These are phyloP conservation scores for Eustoma russellianum DNA, from an alignment of 257 asterid genomes.

Conservation along the genomic window DNA sequence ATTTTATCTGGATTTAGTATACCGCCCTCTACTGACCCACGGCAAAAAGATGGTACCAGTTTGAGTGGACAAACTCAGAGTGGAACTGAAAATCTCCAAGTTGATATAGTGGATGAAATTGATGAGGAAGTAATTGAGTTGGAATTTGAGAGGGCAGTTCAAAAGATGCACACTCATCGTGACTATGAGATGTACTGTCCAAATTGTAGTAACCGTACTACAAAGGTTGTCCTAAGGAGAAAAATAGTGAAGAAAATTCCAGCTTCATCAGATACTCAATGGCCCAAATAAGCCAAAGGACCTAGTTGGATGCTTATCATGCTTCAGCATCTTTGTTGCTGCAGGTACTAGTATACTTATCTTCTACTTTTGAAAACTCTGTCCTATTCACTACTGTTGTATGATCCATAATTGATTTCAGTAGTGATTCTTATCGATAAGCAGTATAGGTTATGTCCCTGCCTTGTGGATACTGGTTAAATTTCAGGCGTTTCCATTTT, in stretches of 20 bases:
- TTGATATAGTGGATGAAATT: conserved; percentile 18
- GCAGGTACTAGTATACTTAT: conserved; percentile 19
- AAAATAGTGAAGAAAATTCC: conserved; percentile 5
- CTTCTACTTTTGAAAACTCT: neutral
- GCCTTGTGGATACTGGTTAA: too few species aligned
- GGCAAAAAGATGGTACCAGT: neutral
- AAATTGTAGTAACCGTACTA: conserved; percentile 37
- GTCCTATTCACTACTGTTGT: too few species aligned
- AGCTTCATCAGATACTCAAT: neutral
- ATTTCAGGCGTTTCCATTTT: too few species aligned
- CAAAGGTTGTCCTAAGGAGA: conserved; percentile 53
- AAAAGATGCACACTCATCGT: conserved; percentile 44
- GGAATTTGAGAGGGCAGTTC: conserved; percentile 45
- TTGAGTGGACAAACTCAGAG: conserved; percentile 1
- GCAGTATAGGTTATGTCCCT: too few species aligned
- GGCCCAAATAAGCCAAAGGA: conserved; percentile 3
- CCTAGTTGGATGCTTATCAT: conserved; percentile 48
- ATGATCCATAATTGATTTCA: too few species aligned
- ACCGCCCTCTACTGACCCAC: neutral
- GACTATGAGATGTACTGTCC: conserved; percentile 42
- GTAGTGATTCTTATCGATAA: too few species aligned
- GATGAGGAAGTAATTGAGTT: conserved; percentile 49
- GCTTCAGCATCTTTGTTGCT: conserved; percentile 48
- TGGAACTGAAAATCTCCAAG: conserved; percentile 10
- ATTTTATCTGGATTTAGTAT: neutral